A percentile compares a stretch with the other conserved stretches of the same genome.
These are phyloP conservation scores for Kappamyces sp. DNA, from an alignment of 192 early-diverging fungal genomes.

Conservation along the genomic window DNA sequence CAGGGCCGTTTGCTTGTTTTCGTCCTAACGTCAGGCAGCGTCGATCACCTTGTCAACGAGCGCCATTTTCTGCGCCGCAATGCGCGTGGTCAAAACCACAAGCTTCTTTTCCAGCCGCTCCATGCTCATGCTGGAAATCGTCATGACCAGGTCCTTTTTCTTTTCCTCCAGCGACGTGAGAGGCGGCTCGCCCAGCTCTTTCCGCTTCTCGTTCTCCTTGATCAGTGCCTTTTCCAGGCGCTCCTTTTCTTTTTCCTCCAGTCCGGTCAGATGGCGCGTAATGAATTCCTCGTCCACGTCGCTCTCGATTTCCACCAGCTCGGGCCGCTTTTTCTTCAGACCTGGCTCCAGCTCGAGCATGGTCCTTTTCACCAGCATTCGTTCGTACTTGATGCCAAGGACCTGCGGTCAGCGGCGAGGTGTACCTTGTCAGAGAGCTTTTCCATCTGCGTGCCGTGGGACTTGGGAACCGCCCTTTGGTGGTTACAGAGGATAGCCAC, in stretches of 20 bases:
- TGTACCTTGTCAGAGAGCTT: slow-evolving; percentile 75
- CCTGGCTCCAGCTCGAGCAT: slow-evolving; percentile 69
- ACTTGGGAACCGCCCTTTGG: slow-evolving; percentile 82
- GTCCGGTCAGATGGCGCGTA: slow-evolving; percentile 44
- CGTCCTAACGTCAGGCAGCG: slow-evolving; percentile 55
- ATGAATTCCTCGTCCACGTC: slow-evolving; percentile 62
- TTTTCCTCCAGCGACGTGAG: slow-evolving; percentile 46
- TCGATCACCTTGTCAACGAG: slow-evolving; percentile 73
- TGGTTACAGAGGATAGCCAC: slow-evolving; percentile 98
- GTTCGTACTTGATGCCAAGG: slow-evolving; percentile 81
- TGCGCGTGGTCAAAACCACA: slow-evolving; percentile 61
- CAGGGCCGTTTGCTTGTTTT: slow-evolving; percentile 92
- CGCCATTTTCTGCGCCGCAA: slow-evolving; percentile 65
- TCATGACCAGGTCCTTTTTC: slow-evolving; percentile 29
- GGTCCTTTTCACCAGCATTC: slow-evolving; percentile 60
- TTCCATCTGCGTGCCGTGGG: slow-evolving; percentile 67
- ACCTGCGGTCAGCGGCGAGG: slow-evolving; percentile 37
- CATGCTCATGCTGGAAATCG: slow-evolving; percentile 24
- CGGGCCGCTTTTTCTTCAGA: slow-evolving; percentile 69
- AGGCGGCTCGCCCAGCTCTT: slow-evolving; percentile 47
- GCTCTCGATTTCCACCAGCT: slow-evolving; percentile 59
- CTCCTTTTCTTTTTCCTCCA: slow-evolving; percentile 71
- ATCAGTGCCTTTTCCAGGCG: slow-evolving; percentile 55
- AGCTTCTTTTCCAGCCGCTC: slow-evolving; percentile 74
- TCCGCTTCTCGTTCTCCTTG: slow-evolving; percentile 80